Evolutionary conservation across 306 rosid genomes (phyloP), one percentile per base, ranked within the genome.

Genomic region (Gleditsia sinensis): DNA sequence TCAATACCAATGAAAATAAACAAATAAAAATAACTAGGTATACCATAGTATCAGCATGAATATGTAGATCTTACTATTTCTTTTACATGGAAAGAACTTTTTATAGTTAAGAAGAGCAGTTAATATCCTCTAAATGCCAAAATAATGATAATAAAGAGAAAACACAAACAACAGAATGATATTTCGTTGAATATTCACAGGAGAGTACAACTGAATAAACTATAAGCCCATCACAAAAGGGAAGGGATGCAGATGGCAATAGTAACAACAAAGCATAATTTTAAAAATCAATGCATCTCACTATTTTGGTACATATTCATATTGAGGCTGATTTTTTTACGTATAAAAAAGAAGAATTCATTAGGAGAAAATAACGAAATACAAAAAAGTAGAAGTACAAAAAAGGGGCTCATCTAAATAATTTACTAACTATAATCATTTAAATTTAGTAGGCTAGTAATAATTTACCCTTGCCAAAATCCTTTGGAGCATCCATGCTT

Each of bases 1-100:
- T 55, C 54, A 79, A 71, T 30, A 27, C 10, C 30, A 27, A n/a
- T n/a, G n/a, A n/a, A n/a, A 75, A 20, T 12, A 20, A 77, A 57
- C 6, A 61, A 19, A 45, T 40, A 12, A 23, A 48, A 19, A 25
- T 54, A 61, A 37, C 13, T n/a, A 49, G 55, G 34, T 43, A 33
- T 11, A 24, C 24, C 30, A 72, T 57, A 28, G 48, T 6, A 33
- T 36, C 68, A 30, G 21, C 60, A 58, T 9, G 24, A 58, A 40
- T 5, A 46, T 28, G 50, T 25, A 36, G 32, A 55, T 39, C 57
- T 39, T 39, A 10, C 33, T 11, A 21, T 2, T 10, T 23, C 14
- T 17, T 20, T 56, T 61, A 1, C 9, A 9, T 9, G 43, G 1
- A 34, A 6, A n/a, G 24, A 61, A 61, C 48, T 7, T 34, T 1